Evolutionary conservation across 352 stramenopile species (phyloP).

Genomic region (Globisporangium perplexum): DNA sequence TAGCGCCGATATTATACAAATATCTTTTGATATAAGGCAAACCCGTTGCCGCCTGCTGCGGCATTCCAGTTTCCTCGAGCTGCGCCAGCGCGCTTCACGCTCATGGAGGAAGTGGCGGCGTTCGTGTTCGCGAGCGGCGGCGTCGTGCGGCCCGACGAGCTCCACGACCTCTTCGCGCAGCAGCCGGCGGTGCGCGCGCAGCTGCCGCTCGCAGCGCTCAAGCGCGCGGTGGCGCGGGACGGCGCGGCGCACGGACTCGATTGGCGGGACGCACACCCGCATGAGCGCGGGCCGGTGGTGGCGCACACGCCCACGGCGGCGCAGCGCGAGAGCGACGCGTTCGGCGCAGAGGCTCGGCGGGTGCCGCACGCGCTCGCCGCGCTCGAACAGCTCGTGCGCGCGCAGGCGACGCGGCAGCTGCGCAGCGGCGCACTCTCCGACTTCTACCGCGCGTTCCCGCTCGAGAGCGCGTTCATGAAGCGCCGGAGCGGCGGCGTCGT

Average conservation of each 20-base stretch:
- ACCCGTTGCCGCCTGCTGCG: no score
- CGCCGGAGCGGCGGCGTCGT: constrained; percentile 7
- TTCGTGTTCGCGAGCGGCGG: constrained; percentile 14
- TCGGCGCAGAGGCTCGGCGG: constrained; percentile 1
- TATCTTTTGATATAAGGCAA: no score
- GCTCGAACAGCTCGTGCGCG: constrained; percentile 3
- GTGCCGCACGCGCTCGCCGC: constrained; percentile 4
- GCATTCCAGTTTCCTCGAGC: no score
- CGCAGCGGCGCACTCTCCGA: not conserved
- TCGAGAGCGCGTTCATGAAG: constrained; percentile 15
- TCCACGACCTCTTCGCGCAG: constrained; percentile 16
- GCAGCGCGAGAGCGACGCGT: constrained; percentile 1
- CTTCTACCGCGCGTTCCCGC: constrained; percentile 8
- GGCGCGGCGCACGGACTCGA: constrained; percentile 5
- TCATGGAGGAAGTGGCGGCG: constrained; percentile 9
- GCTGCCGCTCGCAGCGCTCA: constrained; percentile 3
- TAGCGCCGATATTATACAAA: no score
- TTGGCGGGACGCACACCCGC: constrained; percentile 6
- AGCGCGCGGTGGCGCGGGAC: constrained; percentile 4
- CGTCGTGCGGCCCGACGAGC: constrained; percentile 6
- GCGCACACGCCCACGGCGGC: constrained; percentile 2
- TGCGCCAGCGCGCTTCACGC: not conserved
- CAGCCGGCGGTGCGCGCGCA: not conserved
- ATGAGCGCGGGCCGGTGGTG: not conserved
- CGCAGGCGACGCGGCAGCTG: not conserved